These are phyloP conservation scores for Epichloe hybrida DNA, from an alignment of 2,329 filamentous ascomycete species.

Conservation along the genomic window DNA sequence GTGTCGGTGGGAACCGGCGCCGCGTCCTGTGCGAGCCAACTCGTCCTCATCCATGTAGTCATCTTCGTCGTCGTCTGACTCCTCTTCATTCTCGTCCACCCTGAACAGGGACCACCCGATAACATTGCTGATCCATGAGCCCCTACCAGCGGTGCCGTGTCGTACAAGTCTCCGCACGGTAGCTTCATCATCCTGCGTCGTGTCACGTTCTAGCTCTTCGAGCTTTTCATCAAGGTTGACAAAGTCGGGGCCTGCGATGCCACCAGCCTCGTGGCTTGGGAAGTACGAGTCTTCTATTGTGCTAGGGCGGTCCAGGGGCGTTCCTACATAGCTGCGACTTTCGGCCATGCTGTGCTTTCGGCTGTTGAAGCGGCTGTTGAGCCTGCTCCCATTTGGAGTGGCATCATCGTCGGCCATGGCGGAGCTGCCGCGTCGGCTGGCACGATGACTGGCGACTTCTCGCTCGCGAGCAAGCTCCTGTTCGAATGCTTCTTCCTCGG, in stretches of 20 bases:
- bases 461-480: constrained; percentile 37
- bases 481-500: constrained; percentile 40
- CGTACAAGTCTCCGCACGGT: constrained; percentile 43
- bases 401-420: constrained; percentile 24
- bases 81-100: constrained; percentile 46
- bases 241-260: constrained; percentile 44
- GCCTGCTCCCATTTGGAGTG: constrained; percentile 28
- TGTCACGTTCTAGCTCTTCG: constrained; percentile 39
- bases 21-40: constrained; percentile 15
- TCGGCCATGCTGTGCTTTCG: constrained; percentile 22
- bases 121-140: constrained; percentile 45
- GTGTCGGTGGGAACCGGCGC: constrained; percentile 22
- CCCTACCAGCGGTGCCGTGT: constrained; percentile 35
- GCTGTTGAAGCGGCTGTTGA: constrained; percentile 36
- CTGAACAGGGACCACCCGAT: constrained; percentile 49
- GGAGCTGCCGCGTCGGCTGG: constrained; percentile 34
- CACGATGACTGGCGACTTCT: constrained; percentile 32
- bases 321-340: constrained; percentile 26
- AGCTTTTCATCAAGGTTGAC: constrained; percentile 47
- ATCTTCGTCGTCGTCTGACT: constrained; percentile 29
- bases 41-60: constrained; percentile 14
- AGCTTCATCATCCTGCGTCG: constrained; percentile 42
- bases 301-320: constrained; percentile 27
- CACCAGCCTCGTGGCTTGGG: constrained; percentile 19
- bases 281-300: constrained; percentile 32